Base-by-base conservation (phyloP, 768 basidiomycete genomes). In the Strobilomyces echinocephalus region DNA sequence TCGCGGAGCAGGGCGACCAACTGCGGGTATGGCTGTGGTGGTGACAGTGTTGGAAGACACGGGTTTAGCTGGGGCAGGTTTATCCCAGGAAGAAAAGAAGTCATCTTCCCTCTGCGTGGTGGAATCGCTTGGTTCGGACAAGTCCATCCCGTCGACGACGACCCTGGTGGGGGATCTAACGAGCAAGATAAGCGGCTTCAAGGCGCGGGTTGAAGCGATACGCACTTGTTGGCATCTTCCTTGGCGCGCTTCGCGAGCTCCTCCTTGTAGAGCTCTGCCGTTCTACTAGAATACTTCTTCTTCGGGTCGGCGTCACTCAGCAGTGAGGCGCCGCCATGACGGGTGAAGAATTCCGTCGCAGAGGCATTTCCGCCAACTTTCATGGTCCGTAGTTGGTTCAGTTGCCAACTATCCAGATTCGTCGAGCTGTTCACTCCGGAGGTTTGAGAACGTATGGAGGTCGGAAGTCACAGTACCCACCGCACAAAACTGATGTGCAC, bases 41-140 rank as follows among this genome's bases (percentile, higher is more conserved):
- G 79, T 72, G 7, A 80, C 74, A 5, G 80, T 74, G 4, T 83
- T 74, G n/a, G 79, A 70, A 11, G 84, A 71, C 5, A 77, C 63
- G 2, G 80, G 57, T 65, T 79, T 83, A 5, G 81, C 79, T 8
- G 80, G 79, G 33, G 69, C 18, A 1, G 91, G 87, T 68, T 95
- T 95, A 58, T 95, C 93, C 95, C 95, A 98, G 26, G 91, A 88
- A 44, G 91, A 85, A 73, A 97, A 99, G 72, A 99, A 99, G 67
- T 97, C 95, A 9, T 97, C 95, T 49, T 92, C 92, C 0, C 74
- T 72, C 41, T 78, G 76, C 55, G 67, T 67, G 50, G 72, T 75
- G 30, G 63, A 70, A n/a, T 78, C 67, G 9, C 76, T 40, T 5
- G 74, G 56, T 40, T 73, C 61, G 8, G 71, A 50, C 4, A 73